phyloP scores from a whole-genome alignment of 352 stramenopile genomes.

The Elongisporangium anandrum region DNA sequence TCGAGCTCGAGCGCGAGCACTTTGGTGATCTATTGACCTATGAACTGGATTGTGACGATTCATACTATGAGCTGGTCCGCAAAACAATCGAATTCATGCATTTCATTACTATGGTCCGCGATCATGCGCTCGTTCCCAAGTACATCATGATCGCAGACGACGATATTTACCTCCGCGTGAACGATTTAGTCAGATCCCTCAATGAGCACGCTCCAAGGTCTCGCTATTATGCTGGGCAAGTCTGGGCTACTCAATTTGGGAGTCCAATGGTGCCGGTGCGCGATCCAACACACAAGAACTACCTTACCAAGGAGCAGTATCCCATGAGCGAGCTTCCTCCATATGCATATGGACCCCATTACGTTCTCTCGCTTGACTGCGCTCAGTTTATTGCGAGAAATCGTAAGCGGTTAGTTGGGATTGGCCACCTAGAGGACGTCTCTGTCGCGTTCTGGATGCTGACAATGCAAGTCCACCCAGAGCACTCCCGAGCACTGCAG shows the following conservation, averaged over 20 bases:
- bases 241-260: conserved; percentile 14
- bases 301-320: conserved; percentile 22
- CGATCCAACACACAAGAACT: conserved; percentile 31
- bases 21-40: conserved; percentile 38
- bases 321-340: conserved; percentile 25
- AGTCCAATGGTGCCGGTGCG: conserved; percentile 13
- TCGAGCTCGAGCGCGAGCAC: neutral
- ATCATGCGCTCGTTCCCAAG: neutral
- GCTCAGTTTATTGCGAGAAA: conserved; percentile 42
- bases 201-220: neutral
- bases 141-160: conserved; percentile 63
- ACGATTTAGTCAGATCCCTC: conserved; percentile 10
- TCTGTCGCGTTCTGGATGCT: conserved; percentile 57
- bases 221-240: conserved; percentile 29
- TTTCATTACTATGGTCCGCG: conserved; percentile 8
- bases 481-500: conserved; percentile 15
- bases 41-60: conserved; percentile 46
- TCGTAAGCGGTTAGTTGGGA: conserved; percentile 15
- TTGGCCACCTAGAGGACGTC: conserved; percentile 59
- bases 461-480: conserved; percentile 35
- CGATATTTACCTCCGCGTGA: conserved; percentile 44
- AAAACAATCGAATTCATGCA: conserved; percentile 62
- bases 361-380: conserved; percentile 42
- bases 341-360: conserved; percentile 41
- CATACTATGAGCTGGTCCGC: conserved; percentile 38